phyloP scores from a whole-genome alignment of 768 basidiomycete genomes.

The Tylopilus cervinicoccineus region DNA sequence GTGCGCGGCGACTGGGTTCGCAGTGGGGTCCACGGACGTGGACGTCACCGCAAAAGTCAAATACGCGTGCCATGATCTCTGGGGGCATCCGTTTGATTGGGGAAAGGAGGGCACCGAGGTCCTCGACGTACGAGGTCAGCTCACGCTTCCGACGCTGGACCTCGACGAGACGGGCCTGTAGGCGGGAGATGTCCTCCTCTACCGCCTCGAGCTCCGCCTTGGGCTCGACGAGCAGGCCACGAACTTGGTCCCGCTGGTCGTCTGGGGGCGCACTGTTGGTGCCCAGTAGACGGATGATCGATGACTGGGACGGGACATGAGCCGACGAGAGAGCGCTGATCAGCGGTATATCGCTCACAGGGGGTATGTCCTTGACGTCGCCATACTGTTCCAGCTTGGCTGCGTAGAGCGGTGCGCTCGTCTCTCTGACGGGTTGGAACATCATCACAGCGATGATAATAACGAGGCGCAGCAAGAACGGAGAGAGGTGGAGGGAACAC shows the following conservation, averaged over 20 bases:
- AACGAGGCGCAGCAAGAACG: not conserved
- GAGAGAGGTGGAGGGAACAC: not conserved
- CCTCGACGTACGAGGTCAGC: slow-evolving; percentile 28
- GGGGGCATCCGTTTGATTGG: slow-evolving; percentile 32
- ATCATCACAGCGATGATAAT: slow-evolving; percentile 4
- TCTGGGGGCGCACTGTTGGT: slow-evolving; percentile 26
- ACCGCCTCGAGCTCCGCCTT: slow-evolving; percentile 25
- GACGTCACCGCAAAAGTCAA: slow-evolving; percentile 30
- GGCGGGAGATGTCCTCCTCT: slow-evolving; percentile 23
- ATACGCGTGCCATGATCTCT: slow-evolving; percentile 31
- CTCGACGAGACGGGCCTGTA: slow-evolving; percentile 29
- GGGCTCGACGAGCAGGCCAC: slow-evolving; percentile 21
- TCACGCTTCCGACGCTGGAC: slow-evolving; percentile 27
- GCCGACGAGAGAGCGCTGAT: slow-evolving; percentile 1
- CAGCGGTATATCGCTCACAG: slow-evolving; percentile 14
- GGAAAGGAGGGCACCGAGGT: slow-evolving; percentile 31
- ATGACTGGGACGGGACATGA: slow-evolving; percentile 19
- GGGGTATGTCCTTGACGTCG: slow-evolving; percentile 27
- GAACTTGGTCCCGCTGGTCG: slow-evolving; percentile 28
- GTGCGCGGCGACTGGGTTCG: slow-evolving; percentile 28
- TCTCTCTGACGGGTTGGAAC: slow-evolving; percentile 19
- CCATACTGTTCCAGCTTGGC: slow-evolving; percentile 25
- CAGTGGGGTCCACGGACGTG: slow-evolving; percentile 26
- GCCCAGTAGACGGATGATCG: slow-evolving; percentile 28
- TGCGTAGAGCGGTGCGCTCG: slow-evolving; percentile 22